Percentiles rank a stretch among this genome's conserved stretches.
These are phyloP conservation scores for Pelargonium cotyledonis DNA, from an alignment of 441 rosid species.

Conservation along the genomic window DNA sequence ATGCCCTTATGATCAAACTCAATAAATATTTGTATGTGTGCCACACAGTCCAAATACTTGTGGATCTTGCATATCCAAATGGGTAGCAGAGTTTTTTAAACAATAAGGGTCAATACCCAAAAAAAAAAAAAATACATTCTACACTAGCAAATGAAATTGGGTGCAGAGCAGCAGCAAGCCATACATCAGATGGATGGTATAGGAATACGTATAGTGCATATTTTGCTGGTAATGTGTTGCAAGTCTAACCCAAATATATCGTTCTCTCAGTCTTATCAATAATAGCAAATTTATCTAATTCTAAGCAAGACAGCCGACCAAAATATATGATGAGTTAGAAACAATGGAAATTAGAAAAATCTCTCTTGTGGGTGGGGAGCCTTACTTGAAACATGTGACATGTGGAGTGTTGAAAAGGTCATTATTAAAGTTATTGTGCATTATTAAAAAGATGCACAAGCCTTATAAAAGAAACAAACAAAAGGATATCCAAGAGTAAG, in stretches of 20 bases:
- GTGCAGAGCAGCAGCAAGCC: too few species aligned
- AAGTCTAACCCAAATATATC: not conserved
- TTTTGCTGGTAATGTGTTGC: not conserved
- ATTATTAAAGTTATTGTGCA: not conserved
- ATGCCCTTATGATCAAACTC: not conserved
- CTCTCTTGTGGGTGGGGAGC: not conserved
- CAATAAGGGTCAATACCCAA: too few species aligned
- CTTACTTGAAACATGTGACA: not conserved
- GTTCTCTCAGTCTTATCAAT: not conserved
- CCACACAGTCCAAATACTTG: not conserved
- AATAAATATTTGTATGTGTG: too few species aligned
- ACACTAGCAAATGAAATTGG: too few species aligned
- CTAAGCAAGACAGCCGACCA: not conserved
- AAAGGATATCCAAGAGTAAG: not conserved
- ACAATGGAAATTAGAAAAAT: not conserved
- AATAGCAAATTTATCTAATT: not conserved
- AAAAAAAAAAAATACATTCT: not conserved
- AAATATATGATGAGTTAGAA: not conserved
- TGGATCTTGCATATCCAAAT: conserved; percentile 3
- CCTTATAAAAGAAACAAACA: not conserved
- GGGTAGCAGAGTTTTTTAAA: not conserved
- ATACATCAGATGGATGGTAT: not conserved
- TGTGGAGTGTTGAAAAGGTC: conserved; percentile 11
- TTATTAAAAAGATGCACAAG: conserved; percentile 8
- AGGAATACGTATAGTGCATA: not conserved